Conservation (phyloP, 2,329 filamentous ascomycete genomes). For the Trichoderma aggressivum region DNA sequence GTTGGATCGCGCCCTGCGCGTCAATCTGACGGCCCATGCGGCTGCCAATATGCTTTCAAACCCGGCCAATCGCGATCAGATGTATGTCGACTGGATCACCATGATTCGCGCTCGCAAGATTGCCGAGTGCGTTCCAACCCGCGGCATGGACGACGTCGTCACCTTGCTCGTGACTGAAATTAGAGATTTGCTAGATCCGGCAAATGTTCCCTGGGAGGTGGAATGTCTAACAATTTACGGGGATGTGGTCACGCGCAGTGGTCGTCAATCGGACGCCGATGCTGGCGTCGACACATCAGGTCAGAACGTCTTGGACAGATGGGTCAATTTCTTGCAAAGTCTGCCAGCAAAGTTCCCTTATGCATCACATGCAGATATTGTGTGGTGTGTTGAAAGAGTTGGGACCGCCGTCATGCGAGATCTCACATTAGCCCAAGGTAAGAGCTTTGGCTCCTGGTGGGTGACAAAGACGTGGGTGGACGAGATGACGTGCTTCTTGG, state of each 20-base stretch:
- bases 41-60: constrained; percentile 90
- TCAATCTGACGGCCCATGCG: constrained; percentile 91
- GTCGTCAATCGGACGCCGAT: constrained; percentile 34
- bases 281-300: constrained; percentile 35
- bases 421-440: constrained; percentile 72
- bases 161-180: constrained; percentile 63
- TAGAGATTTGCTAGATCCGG: constrained; percentile 65
- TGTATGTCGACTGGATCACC: constrained; percentile 88
- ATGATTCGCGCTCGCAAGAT: constrained; percentile 61
- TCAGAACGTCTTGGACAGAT: constrained; percentile 72
- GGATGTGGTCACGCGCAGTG: constrained; percentile 50
- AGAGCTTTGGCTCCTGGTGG: constrained; percentile 89
- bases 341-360: constrained; percentile 71
- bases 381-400: constrained; percentile 72
- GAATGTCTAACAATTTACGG: constrained; percentile 61
- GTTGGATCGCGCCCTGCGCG: constrained; percentile 79
- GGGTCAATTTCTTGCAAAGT: constrained; percentile 68
- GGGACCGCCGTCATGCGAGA: constrained; percentile 77
- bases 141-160: constrained; percentile 64
- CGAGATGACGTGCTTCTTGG: constrained; percentile 88
- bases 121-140: constrained; percentile 59
- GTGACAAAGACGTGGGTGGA: constrained; percentile 94
- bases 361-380: constrained; percentile 67
- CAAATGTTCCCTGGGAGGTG: constrained; percentile 62
- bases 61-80: constrained; percentile 84